phyloP scores from a whole-genome alignment of 768 basidiomycete genomes.

The Leccinellum rugosiceps region DNA sequence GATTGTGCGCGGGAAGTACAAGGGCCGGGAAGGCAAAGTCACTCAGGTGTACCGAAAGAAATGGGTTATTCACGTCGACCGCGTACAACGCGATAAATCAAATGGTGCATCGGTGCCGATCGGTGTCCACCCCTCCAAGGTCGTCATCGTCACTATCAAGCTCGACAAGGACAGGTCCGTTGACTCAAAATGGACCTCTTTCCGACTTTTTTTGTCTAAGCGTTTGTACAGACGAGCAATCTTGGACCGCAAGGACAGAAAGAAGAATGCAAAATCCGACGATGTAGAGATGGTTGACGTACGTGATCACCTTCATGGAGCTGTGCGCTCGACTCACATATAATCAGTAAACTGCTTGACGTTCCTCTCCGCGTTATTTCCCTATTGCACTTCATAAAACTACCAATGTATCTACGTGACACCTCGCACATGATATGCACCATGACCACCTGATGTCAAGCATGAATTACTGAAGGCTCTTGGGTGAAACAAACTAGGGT shows the following conservation, averaged over 20 bases:
- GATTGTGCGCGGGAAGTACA: constrained; percentile 97
- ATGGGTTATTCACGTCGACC: constrained; percentile 98
- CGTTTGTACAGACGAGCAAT: constrained; percentile 63
- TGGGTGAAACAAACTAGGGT: constrained; percentile 7
- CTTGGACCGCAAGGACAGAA: constrained; percentile 80
- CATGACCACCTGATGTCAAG: constrained; percentile 33
- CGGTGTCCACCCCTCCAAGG: constrained; percentile 95
- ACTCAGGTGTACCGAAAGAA: constrained; percentile 98
- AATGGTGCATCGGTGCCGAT: constrained; percentile 93
- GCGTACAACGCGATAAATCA: constrained; percentile 95
- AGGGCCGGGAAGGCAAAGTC: constrained; percentile 98
- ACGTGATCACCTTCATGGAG: constrained; percentile 33
- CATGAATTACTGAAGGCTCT: neutral
- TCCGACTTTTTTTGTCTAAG: constrained; percentile 4
- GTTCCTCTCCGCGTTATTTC: constrained; percentile 9
- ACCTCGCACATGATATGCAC: constrained; percentile 52
- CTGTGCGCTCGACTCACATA: constrained; percentile 10
- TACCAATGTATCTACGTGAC: constrained; percentile 64
- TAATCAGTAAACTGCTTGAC: constrained; percentile 22
- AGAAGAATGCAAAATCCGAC: constrained; percentile 53
- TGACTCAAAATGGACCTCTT: neutral
- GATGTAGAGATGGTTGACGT: constrained; percentile 84
- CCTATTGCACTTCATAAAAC: constrained; percentile 41
- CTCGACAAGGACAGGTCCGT: constrained; percentile 83
- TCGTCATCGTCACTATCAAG: constrained; percentile 91